Conservation (phyloP, 2,329 filamentous ascomycete species). For the Pseudonectria buxi region DNA sequence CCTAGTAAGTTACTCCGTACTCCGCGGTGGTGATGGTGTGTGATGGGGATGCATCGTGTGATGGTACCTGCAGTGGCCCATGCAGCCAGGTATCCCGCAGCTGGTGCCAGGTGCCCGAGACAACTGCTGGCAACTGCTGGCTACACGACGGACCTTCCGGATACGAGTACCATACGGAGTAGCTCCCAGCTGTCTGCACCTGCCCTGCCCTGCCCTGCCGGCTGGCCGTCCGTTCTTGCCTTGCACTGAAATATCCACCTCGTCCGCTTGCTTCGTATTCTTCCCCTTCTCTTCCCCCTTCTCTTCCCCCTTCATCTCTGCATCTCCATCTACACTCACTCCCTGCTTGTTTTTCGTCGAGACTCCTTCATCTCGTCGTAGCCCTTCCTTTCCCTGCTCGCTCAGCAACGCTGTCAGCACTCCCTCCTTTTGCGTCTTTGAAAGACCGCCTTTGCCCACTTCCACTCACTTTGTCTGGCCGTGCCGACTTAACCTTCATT, state of each 20-base stretch:
- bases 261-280: constrained; percentile 14
- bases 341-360: constrained; percentile 5
- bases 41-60: too few species aligned
- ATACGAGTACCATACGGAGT: too few species aligned
- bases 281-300: constrained; percentile 12
- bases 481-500: constrained; percentile 22
- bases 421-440: constrained; percentile 44
- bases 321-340: background rate
- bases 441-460: constrained; percentile 34
- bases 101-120: too few species aligned
- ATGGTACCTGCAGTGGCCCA: too few species aligned
- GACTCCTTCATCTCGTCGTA: constrained; percentile 20
- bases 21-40: too few species aligned
- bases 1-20: too few species aligned
- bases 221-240: too few species aligned
- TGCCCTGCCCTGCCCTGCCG: too few species aligned
- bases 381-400: constrained; percentile 20
- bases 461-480: constrained; percentile 22
- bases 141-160: too few species aligned
- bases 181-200: too few species aligned
- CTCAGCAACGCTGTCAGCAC: constrained; percentile 28
- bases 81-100: too few species aligned
- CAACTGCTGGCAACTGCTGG: too few species aligned
- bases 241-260: constrained; percentile 15
- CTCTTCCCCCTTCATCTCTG: constrained; percentile 19